A percentile compares a stretch with the other conserved stretches of the same genome.
Conservation (phyloP, 805 yeast species). For the Kuraishia floccosa region DNA sequence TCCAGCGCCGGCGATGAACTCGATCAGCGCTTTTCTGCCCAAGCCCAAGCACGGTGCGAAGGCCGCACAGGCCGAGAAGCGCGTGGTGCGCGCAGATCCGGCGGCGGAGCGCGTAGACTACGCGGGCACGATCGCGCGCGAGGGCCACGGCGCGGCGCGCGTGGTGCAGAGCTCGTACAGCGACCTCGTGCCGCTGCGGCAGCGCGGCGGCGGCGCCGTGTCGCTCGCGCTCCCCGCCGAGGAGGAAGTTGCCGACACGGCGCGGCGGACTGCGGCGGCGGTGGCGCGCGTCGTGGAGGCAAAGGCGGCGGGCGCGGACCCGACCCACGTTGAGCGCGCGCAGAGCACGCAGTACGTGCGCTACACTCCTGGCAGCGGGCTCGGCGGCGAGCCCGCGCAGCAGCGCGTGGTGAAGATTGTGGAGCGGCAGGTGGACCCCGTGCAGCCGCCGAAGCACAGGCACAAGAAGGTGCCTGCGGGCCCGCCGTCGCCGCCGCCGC, state of each 20-base stretch:
- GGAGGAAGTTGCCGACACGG: conserved; percentile 31
- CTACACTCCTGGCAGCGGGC: conserved; percentile 27
- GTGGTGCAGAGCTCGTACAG: conserved; percentile 1
- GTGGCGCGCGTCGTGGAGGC: conserved; percentile 38
- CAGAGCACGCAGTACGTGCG: conserved; percentile 22
- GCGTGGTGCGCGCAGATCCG: not conserved
- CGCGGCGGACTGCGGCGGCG: conserved; percentile 44
- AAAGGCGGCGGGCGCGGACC: conserved; percentile 23
- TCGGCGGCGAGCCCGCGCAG: conserved; percentile 16
- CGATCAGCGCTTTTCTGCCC: not conserved
- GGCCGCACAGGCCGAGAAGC: not conserved
- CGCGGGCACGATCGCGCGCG: not conserved
- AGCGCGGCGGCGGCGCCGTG: conserved; percentile 1
- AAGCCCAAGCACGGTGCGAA: not conserved
- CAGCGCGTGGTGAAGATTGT: conserved; percentile 50
- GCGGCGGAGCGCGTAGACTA: not conserved
- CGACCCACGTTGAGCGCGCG: conserved; percentile 7
- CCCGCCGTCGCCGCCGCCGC: conserved; percentile 46
- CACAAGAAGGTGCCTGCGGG: conserved; percentile 63
- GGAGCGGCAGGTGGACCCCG: conserved; percentile 66
- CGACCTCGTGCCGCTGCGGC: conserved; percentile 1
- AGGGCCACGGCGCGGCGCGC: not conserved
- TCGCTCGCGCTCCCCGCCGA: conserved; percentile 13
- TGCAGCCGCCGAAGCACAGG: conserved; percentile 72
- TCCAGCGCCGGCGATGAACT: no score